Evolutionary conservation across 257 asterid genomes (phyloP).

Genomic region (Nicotiana noctiflora): DNA sequence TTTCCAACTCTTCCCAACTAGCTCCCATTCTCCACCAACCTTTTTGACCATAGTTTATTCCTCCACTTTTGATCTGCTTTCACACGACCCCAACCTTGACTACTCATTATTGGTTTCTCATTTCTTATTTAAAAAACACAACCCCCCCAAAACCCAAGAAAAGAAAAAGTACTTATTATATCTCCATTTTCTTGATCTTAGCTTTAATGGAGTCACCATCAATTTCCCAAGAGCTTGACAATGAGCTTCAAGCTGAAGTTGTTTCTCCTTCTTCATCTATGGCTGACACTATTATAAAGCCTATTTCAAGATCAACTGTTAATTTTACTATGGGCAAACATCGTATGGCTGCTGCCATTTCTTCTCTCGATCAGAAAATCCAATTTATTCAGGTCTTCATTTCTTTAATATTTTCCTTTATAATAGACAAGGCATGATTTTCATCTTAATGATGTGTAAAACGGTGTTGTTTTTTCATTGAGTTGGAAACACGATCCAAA

Average conservation of each 20-base stretch:
- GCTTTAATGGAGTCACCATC: neutral
- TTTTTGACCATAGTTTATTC: neutral
- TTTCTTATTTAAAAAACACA: neutral
- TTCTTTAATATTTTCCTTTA: neutral
- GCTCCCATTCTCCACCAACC: neutral
- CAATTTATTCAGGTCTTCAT: constrained; percentile 22
- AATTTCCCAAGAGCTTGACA: neutral
- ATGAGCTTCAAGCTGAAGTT: neutral
- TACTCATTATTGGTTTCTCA: neutral
- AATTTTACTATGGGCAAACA: constrained; percentile 32
- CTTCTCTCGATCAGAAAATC: constrained; percentile 31
- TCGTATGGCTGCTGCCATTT: constrained; percentile 29
- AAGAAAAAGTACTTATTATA: no score
- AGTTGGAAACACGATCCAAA: no score
- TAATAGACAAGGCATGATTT: no score
- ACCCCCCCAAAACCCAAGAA: neutral
- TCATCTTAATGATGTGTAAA: no score
- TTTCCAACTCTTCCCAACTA: no score
- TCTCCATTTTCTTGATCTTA: neutral
- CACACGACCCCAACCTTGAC: neutral
- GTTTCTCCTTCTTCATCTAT: neutral
- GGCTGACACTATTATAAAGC: neutral
- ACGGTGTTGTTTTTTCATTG: no score
- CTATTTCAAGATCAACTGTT: constrained; percentile 7
- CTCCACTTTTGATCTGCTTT: neutral